Base-by-base conservation (phyloP, 345 rosid species). In the Linum lewisii region DNA sequence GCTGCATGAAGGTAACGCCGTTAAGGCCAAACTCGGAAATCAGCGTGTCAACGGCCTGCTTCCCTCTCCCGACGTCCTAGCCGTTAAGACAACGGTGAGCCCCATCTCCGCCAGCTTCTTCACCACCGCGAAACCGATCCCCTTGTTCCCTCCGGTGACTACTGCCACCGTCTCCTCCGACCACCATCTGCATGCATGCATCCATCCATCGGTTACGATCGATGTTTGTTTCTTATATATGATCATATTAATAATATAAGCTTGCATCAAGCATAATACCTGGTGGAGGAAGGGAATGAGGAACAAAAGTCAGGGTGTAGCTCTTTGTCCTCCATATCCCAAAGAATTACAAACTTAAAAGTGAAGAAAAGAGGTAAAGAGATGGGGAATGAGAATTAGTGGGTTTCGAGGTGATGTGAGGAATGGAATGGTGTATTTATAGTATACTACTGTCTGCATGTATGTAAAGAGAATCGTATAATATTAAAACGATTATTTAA, bases 91-190 rank as follows among this genome's bases (percentile, higher is more conserved):
- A 13, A 86, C 96, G 4, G 81, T 81, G 20, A 91, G 34, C 9
- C 96, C 96, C 14, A 64, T 32, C 55, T 81, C 77, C 11, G 92
- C 75, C 20, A 91, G 72, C 61, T 75, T 65, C 76, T 84, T 86
- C 74, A 80, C 98, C 52, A 88, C 26, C 20, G 84, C 81, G 44
- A 73, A 83, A 32, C 96, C 95, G 32, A 91, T 91, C 61, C 96
- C 96, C 62, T 74, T 88, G 78, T 88, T 91, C 1, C 86, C 95
- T 75, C 98, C 98, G 3, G 88, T 91, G 42, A 88, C 98, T 1
- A 91, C 64, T 0, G 87, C 90, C 6, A 80, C 77, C 34, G 88
- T 91, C 57, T 81, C 83, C 45, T 62, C 64, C 2, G 79, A 63
- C 98, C 96, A 91, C 96, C 98, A 91, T 60, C 95, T 84, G 54